Evolutionary conservation across 2,329 filamentous ascomycete genomes (phyloP).

Genomic region (Colletotrichum neosansevieriae): DNA sequence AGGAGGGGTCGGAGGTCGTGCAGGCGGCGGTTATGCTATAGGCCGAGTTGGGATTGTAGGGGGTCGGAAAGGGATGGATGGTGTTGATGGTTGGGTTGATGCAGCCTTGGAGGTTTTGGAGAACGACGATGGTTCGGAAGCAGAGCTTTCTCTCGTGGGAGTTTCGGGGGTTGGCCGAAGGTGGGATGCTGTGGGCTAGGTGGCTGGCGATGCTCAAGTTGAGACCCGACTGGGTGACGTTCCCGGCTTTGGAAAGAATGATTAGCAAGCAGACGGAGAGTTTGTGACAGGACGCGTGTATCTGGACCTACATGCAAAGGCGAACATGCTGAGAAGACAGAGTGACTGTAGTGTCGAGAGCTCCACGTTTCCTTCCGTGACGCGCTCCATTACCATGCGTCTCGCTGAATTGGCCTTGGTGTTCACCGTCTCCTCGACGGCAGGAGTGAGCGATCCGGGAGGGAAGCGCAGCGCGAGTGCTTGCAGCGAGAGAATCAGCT

Average conservation of each 20-base stretch:
- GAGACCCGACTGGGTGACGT: conserved; percentile 43
- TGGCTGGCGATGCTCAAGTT: conserved; percentile 43
- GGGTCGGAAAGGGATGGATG: neutral
- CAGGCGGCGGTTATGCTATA: neutral
- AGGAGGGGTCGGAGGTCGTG: neutral
- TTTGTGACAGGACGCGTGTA: too few species aligned
- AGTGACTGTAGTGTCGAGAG: conserved; percentile 54
- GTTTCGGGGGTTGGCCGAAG: conserved; percentile 40
- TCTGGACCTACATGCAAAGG: conserved; percentile 49
- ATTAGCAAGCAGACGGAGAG: neutral
- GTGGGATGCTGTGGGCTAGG: conserved; percentile 42
- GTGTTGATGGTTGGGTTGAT: conserved; percentile 31
- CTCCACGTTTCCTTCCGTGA: conserved; percentile 51
- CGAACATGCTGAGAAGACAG: conserved; percentile 52
- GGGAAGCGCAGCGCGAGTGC: conserved; percentile 58
- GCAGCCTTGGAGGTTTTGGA: conserved; percentile 56
- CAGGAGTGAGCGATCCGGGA: neutral
- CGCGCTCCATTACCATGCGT: conserved; percentile 48
- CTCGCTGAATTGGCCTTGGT: conserved; percentile 30
- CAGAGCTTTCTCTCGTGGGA: conserved; percentile 46
- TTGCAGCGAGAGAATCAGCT: conserved; percentile 51
- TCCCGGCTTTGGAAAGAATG: conserved; percentile 40
- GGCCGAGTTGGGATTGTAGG: neutral
- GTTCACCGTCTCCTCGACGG: neutral
- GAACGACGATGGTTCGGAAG: conserved; percentile 56